Evolutionary conservation across 495 filamentous ascomycete species (phyloP), one percentile per base, ranked within the genome.

Genomic region (Neurospora sp.): DNA sequence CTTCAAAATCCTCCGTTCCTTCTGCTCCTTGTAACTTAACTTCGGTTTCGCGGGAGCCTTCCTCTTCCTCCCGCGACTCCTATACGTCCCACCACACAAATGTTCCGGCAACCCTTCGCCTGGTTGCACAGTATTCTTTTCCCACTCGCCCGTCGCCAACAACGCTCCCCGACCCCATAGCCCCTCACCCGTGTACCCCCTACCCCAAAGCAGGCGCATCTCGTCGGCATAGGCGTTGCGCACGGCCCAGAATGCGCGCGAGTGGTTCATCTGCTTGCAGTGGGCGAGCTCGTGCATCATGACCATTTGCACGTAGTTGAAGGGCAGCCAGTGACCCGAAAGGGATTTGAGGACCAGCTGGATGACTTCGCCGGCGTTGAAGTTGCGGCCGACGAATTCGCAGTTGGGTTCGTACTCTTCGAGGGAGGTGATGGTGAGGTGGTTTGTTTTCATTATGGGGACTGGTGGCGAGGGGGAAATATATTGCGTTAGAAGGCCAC

Each of bases 201-300:
- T 86, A 3, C 76, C 81, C 90, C 91, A 93, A 10, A 94, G 77
- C 3, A 40, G 83, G 68, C 86, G 83, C 85, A 95, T 87, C 41
- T 92, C 85, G 39, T 80, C 83, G 12, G 91, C 89, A 77, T 89
- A 93, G 69, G 81, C 76, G 77, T 93, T 91, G 40, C 91, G 80
- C 18, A 92, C 89, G 31, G 85, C 85, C 92, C 92, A 94, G 78
- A 94, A 94, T 4, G 84, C 87, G 65, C 84, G 82, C 2, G 86
- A 88, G 74, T 95, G 92, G 76, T 94, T 94, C 93, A 95, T 95
- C 75, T 94, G 89, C 79, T 92, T 89, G 81, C 89, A 91, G 76
- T 95, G 92, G 20, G 93, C 92, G 20, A 95, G 82, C 84, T 89
- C 87, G 76, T 93, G 91, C 88, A 93, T 91, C 91, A 94, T 94